phyloP scores from a whole-genome alignment of 2,329 filamentous ascomycete genomes.

The Didymella glomerata region DNA sequence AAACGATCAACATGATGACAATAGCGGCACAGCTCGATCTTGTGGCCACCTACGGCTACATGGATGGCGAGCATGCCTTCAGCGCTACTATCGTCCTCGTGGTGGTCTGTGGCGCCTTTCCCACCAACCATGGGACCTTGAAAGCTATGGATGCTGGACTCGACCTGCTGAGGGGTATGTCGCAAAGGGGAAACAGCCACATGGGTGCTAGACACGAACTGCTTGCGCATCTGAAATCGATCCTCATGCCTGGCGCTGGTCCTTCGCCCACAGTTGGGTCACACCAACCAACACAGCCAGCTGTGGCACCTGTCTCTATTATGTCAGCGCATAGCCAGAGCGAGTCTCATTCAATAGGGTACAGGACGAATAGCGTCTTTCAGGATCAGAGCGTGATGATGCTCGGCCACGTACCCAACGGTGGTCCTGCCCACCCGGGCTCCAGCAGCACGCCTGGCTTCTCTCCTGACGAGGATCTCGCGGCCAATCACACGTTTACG shows the following conservation, averaged over 20 bases:
- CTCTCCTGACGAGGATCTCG: neutral
- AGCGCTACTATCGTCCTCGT: slow-evolving; percentile 5
- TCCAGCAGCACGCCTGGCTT: slow-evolving; percentile 4
- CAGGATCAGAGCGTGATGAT: slow-evolving; percentile 2
- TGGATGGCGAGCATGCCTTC: slow-evolving; percentile 6
- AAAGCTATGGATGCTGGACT: slow-evolving; percentile 14
- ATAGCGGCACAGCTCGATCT: slow-evolving; percentile 10
- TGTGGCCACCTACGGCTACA: slow-evolving; percentile 14
- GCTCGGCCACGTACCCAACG: slow-evolving; percentile 9
- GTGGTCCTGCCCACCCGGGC: slow-evolving; percentile 1
- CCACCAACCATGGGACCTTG: slow-evolving; percentile 3
- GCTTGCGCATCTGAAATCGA: slow-evolving; percentile 14
- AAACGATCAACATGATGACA: slow-evolving; percentile 11
- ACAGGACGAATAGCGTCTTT: neutral
- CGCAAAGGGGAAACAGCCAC: slow-evolving; percentile 9
- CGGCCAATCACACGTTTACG: neutral
- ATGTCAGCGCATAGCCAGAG: neutral
- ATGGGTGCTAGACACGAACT: slow-evolving; percentile 14
- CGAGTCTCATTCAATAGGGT: neutral
- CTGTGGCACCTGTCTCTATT: neutral
- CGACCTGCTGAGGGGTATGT: slow-evolving; percentile 6
- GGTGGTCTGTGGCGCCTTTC: slow-evolving; percentile 13
- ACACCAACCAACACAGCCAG: neutral
- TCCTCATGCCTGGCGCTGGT: slow-evolving; percentile 5
- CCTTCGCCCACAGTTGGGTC: neutral